Base-by-base conservation (phyloP, 2,329 filamentous ascomycete genomes). In the Calycina marina region DNA sequence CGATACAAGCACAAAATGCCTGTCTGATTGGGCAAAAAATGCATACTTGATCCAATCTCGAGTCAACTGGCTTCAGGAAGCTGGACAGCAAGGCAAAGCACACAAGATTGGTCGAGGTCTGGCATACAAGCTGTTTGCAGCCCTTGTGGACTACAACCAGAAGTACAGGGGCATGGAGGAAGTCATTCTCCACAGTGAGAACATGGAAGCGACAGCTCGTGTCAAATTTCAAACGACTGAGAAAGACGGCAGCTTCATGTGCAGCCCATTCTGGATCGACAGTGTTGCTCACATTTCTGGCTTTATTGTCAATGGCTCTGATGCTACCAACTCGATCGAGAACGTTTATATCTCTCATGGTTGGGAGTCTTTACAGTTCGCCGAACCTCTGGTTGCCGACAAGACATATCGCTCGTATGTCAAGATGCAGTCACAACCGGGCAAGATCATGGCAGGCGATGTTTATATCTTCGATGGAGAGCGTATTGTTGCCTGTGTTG, bases 91-190 rank as follows among this genome's bases (percentile, higher is more conserved):
- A 18, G 78, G 78, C 24, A 66, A 69, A 35, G 77, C 77, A 16
- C 77, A 79, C 51, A 78, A 80, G 56, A 69, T 85, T 40, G 69
- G 77, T 30, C 72, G 77, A 15, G 77, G 77, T 58, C 11, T 85
- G 59, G 76, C 77, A 10, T 90, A 90, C 65, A 86, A 85, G 57
- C 65, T 77, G 31, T 69, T 68, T 42, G 59, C 60, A 28, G 62
- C 65, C 25, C 54, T 74, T 0, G 70, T 74, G 4, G 66, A 72
- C 44, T 76, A 73, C 40, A 56, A 61, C 11, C 51, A 48, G 6
- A 58, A 58, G 22, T 76, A 69, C 48, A 60, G 58, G 32, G 70
- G 68, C 14, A 72, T 74, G 56, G 61, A 72, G 24, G 65, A 70
- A 34, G 67, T 75, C 5, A 61, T 73, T 20, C 56, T 75, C 5